Evolutionary conservation across 805 yeast species (phyloP), one percentile per base, ranked within the genome.

Genomic region (Candida vartiovaarae): DNA sequence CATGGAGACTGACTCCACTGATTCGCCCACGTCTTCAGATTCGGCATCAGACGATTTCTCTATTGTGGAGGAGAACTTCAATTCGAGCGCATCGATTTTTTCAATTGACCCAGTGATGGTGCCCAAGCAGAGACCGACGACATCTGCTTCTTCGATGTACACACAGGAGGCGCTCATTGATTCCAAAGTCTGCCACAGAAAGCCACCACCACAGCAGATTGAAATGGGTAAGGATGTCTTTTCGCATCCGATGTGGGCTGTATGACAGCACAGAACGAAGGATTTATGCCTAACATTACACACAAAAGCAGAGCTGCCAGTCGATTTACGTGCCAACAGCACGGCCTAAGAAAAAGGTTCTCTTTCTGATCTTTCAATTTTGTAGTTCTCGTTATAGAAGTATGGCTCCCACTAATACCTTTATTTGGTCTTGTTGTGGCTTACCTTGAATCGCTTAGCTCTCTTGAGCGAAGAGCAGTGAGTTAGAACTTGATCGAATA

Each of bases 41-140:
- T 37, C 40, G 8, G 25, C 40, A 8, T 37, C 40, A 9, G 40
- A 37, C 25, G 34, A 37, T 37, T 38, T 38, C 25, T 38, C 41
- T 4, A 38, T 38, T 15, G 41, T 38, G n/a, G 41, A 38, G 15
- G 41, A 38, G 36, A 38, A 10, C 35, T 37, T 31, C 6, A 30
- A 29, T 8, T 37, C 33, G 9, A 11, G 34, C 9, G 30, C 30
- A 7, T 28, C 30, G 30, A 28, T 6, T 9, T 28, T 32, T n/a
- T 32, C 34, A n/a, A 32, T 32, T 6, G n/a, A 8, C 11, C 20
- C 10, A 29, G 32, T 8, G 32, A 29, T 8, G 32, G 32, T 32
- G 9, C 30, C 6, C 8, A 28, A 28, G 30, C 30, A 28, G 9
- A 28, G 30, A 28, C 9, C 30, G 9, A 28, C 6, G 6, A 28